Conservation (phyloP, 345 rosid genomes). For the Rhodomyrtus tomentosa region DNA sequence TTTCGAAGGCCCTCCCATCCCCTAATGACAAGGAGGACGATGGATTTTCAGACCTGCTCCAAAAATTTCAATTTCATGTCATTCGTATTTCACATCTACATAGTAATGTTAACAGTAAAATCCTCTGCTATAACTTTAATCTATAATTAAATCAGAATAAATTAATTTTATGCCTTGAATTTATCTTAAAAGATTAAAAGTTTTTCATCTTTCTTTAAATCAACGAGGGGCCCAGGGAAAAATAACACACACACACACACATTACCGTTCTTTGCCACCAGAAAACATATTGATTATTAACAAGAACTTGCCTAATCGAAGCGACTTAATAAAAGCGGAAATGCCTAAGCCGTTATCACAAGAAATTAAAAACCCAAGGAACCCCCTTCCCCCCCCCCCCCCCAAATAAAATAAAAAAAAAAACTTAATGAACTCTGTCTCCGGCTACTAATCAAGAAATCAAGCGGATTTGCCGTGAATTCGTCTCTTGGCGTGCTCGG, state of each 20-base stretch:
- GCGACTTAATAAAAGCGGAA: neutral
- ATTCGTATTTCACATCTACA: too few species aligned
- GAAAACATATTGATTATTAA: neutral
- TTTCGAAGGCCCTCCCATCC: slow-evolving; percentile 27
- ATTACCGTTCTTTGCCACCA: neutral
- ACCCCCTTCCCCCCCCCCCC: too few species aligned
- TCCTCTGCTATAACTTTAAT: too few species aligned
- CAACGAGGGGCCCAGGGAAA: neutral
- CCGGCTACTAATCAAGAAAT: neutral
- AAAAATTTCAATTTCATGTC: neutral
- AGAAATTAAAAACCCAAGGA: neutral
- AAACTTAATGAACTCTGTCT: neutral
- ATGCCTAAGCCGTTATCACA: neutral
- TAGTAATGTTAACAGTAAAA: too few species aligned
- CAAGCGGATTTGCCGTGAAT: neutral
- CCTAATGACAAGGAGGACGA: neutral
- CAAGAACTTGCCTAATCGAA: neutral
- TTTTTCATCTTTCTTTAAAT: neutral
- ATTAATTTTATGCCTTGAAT: too few species aligned
- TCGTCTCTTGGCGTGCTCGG: slow-evolving; percentile 37
- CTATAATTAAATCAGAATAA: too few species aligned
- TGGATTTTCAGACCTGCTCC: neutral
- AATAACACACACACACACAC: too few species aligned
- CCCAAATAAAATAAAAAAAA: accelerated
- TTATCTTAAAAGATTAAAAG: too few species aligned